These are phyloP conservation scores for Penicillium ochrochloron DNA, from an alignment of 495 filamentous ascomycete species.

Conservation along the genomic window DNA sequence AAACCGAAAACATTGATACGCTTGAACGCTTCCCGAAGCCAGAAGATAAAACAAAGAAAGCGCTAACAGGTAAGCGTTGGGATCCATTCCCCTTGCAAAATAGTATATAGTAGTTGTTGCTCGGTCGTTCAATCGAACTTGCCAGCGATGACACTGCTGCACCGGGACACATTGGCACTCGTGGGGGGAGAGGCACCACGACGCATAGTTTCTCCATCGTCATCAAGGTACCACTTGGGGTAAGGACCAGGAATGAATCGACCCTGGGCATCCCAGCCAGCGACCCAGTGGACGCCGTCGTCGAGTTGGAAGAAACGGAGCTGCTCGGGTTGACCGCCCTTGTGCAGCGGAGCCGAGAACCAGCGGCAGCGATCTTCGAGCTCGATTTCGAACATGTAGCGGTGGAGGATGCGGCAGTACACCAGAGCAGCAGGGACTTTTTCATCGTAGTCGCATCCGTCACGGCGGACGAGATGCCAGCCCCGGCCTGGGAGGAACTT, in stretches of 20 bases:
- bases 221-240: slow-evolving; percentile 49
- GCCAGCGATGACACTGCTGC: slow-evolving; percentile 43
- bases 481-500: slow-evolving; percentile 49
- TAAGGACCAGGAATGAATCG: slow-evolving; percentile 53
- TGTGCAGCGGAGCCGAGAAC: slow-evolving; percentile 41
- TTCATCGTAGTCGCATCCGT: slow-evolving; percentile 44
- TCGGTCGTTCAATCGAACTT: slow-evolving; percentile 34
- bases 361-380: slow-evolving; percentile 50
- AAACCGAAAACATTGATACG: slow-evolving; percentile 24
- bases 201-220: slow-evolving; percentile 45
- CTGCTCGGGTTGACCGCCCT: slow-evolving; percentile 41
- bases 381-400: slow-evolving; percentile 51
- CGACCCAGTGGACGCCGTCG: slow-evolving; percentile 49
- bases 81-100: slow-evolving; percentile 2
- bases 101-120: slow-evolving; percentile 8
- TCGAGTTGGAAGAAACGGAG: slow-evolving; percentile 51
- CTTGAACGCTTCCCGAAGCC: slow-evolving; percentile 30
- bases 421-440: slow-evolving; percentile 45
- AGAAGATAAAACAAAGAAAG: slow-evolving; percentile 12
- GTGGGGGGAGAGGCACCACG: slow-evolving; percentile 43
- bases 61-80: slow-evolving; percentile 14
- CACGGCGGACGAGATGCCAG: slow-evolving; percentile 49
- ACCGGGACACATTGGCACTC: slow-evolving; percentile 47
- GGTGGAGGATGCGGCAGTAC: slow-evolving; percentile 54
- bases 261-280: slow-evolving; percentile 50